A percentile compares a stretch with the other conserved stretches of the same genome.
phyloP scores from a whole-genome alignment of 1,139 yeast species.

The Zygosaccharomyces pseudobailii region DNA sequence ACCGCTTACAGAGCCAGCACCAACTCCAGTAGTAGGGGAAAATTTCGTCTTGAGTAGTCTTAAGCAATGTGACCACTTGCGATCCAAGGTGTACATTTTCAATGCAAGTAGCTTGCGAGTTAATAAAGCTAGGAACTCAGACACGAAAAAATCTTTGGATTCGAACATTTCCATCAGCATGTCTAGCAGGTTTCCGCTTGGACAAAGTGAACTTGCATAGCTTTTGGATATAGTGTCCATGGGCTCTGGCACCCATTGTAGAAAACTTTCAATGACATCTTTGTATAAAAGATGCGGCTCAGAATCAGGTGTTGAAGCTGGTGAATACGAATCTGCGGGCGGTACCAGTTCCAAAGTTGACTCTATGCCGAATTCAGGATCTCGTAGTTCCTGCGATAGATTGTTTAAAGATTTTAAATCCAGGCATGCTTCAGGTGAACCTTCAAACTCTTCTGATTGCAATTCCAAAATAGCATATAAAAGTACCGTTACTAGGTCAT shows the following conservation, averaged over 20 bases:
- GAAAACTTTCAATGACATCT: slow-evolving; percentile 21
- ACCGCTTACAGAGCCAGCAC: slow-evolving; percentile 2
- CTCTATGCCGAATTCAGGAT: slow-evolving; percentile 14
- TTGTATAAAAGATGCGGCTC: slow-evolving; percentile 11
- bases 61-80: slow-evolving; percentile 26
- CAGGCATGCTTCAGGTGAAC: background rate
- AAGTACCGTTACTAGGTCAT: slow-evolving; percentile 65
- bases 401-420: slow-evolving; percentile 3
- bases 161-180: slow-evolving; percentile 62
- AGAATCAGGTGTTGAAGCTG: background rate
- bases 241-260: slow-evolving; percentile 86
- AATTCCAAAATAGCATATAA: slow-evolving; percentile 65
- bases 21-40: slow-evolving; percentile 3
- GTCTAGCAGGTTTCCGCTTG: slow-evolving; percentile 72
- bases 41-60: slow-evolving; percentile 18
- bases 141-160: slow-evolving; percentile 65
- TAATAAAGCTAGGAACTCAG: slow-evolving; percentile 64
- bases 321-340: background rate
- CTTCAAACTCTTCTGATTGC: slow-evolving; percentile 36
- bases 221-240: slow-evolving; percentile 88
- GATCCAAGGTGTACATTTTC: slow-evolving; percentile 40
- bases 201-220: slow-evolving; percentile 46
- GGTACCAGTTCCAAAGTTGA: background rate
- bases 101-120: slow-evolving; percentile 55
- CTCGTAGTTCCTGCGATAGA: slow-evolving; percentile 11